Evolutionary conservation across 73 alveolate genomes (phyloP).

Genomic region (Paramecium sexaurelia): DNA sequence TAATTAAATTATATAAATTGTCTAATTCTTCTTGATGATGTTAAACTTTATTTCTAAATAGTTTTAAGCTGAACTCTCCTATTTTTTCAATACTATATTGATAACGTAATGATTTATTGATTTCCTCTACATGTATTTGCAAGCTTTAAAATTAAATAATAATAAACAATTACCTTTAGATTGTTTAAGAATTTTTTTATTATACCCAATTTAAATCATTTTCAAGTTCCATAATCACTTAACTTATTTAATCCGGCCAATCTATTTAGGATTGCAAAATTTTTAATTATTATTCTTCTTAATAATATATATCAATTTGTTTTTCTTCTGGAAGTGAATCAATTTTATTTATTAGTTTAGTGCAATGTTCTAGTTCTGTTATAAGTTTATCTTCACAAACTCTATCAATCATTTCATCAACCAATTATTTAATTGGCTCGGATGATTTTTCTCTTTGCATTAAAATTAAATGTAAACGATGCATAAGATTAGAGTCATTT

Average conservation of each 20-base stretch:
- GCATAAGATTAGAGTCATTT: background rate
- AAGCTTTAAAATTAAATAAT: background rate
- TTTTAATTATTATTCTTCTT: background rate
- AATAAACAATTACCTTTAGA: background rate
- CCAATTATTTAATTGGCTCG: background rate
- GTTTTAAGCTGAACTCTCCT: background rate
- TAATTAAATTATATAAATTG: background rate
- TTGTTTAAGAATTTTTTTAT: background rate
- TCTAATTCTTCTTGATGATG: conserved; percentile 30
- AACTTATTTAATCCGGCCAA: conserved; percentile 7
- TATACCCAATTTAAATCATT: background rate
- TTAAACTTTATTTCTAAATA: background rate
- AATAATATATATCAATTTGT: background rate
- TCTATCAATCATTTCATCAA: background rate
- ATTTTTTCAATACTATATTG: background rate
- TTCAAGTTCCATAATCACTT: background rate
- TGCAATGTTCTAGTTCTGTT: background rate
- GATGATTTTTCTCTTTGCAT: background rate
- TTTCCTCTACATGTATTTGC: background rate
- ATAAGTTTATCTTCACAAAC: background rate
- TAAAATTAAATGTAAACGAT: background rate
- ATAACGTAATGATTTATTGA: background rate
- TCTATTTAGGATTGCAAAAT: background rate
- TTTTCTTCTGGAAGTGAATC: background rate
- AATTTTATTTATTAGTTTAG: background rate